Evolutionary conservation across 2,329 filamentous ascomycete species (phyloP), one percentile per base, ranked within the genome.

Genomic region (Alternaria rosae): DNA sequence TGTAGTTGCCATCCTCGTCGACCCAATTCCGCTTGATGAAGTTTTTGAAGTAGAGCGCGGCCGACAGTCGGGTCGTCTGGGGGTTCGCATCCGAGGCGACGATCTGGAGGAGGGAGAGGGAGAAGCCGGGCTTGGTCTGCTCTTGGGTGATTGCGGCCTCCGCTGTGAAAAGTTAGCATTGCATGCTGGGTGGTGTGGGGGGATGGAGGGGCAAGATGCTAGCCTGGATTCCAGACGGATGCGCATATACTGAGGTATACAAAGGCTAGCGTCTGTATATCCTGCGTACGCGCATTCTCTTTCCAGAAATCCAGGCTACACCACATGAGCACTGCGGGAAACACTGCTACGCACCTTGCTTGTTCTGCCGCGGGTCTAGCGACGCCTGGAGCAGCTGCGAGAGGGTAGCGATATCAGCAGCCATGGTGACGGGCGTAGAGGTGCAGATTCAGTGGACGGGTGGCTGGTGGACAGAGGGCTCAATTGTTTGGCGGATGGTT

Each of bases 1-100:
- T 95, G 85, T 99, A 95, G 79, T 91, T 91, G 76, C 95, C 94
- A 81, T 97, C 92, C 77, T 97, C 94, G 80, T 98, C 92, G 72
- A 93, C 92, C 88, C 96, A 99, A 84, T 93, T 95, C 77, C 91
- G 89, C 80, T 92, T 91, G 76, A 99, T 93, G 80, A 97, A 97
- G 84, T 99, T 99, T 83, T 99, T 99, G 87, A 99, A 99, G 83
- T 92, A 95, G 62, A 99, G 86, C 26, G 95, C 92, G 73, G 92
- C 92, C 7, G 94, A 89, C 43, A 99, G 89, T 65, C 95, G 90
- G 64, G 92, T 95, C 73, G 92, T 94, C 68, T 85, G 82, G 42
- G 92, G 89, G 66, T 91, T 87, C 43, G 86, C 83, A 59, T 89
- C 87, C 69, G 91, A 89, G 67, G 92, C 92, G 73, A 97, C 93